Conservation (phyloP, 768 basidiomycete genomes). For the Paxillus involutus region DNA sequence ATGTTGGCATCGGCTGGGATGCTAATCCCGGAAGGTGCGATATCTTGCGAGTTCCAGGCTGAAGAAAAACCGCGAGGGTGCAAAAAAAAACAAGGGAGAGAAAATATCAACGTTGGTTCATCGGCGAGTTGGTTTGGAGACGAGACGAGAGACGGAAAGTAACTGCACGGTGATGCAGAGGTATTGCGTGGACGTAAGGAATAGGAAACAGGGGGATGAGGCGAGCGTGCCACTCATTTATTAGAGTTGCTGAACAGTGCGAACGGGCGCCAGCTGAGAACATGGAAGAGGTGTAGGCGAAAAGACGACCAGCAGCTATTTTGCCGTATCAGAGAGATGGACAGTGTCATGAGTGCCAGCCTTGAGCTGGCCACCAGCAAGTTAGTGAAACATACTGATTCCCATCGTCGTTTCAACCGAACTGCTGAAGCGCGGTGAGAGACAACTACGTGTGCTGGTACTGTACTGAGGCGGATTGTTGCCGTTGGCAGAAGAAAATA, state of each 20-base stretch:
- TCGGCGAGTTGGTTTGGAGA: constrained; percentile 28
- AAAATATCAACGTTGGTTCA: constrained; percentile 44
- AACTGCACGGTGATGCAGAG: constrained; percentile 1
- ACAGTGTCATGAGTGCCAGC: constrained; percentile 19
- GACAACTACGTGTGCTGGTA: constrained; percentile 31
- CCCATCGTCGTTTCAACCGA: constrained; percentile 28
- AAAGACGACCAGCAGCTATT: constrained; percentile 5
- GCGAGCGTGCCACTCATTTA: constrained; percentile 7
- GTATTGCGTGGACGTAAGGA: not conserved
- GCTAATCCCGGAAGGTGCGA: constrained; percentile 72
- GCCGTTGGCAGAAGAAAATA: constrained; percentile 40
- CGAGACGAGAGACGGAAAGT: constrained; percentile 4
- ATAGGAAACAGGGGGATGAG: constrained; percentile 24
- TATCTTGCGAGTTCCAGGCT: constrained; percentile 87
- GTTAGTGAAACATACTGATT: constrained; percentile 18
- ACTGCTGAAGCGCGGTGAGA: constrained; percentile 32
- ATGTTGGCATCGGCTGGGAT: constrained; percentile 58
- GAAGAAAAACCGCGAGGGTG: constrained; percentile 37
- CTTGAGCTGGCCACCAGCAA: constrained; percentile 34
- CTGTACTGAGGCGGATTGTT: constrained; percentile 30
- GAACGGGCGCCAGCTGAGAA: constrained; percentile 12
- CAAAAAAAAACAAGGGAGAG: constrained; percentile 32
- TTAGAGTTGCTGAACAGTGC: constrained; percentile 11
- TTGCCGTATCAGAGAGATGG: constrained; percentile 13
- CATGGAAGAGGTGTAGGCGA: constrained; percentile 3